Base-by-base conservation (phyloP, 225 moss, liverwort and hornwort genomes). In the Pleurozium schreberi region DNA sequence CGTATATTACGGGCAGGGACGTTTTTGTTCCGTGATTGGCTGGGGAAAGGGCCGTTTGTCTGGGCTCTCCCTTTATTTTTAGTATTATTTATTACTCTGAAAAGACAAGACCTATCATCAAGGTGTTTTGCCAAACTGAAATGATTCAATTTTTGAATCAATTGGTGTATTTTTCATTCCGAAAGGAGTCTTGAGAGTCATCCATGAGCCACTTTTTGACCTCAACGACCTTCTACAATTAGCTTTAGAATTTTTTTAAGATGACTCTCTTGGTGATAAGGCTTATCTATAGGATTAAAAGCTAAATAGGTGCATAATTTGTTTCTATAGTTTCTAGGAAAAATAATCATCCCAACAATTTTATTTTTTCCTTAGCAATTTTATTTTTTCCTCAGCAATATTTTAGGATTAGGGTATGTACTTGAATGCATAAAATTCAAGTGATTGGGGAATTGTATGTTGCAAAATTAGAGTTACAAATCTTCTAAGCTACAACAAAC, bases 301-400 rank as follows among this genome's bases (percentile, higher is more conserved):
- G 75, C 31, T 47, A 30, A 47, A 47, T 12, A 33, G 50, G 75
- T 33, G 4, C 3, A 75, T 50, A 21, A 13, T 8, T 52, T 52
- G 13, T 34, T 50, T 49, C 8, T 13, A 8, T 34, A 21, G 19
- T 12, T 34, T 21, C 0, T 3, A 0, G 1, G 0, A 22, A 78
- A 57, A 8, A 26, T 10, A 26, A 17, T 79, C n/a, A 57, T 7
- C 0, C 17, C 27, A 27, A n/a, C n/a, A n/a, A n/a, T n/a, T n/a
- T n/a, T 3, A 57, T 0, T 27, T 10, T 57, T 38, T n/a, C 11
- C 0, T n/a, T 0, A 6, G 1, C 3, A 57, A 27, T 1, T n/a
- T n/a, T 3, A 57, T 0, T 27, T 10, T 57, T 38, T n/a, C 11
- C 0, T n/a, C 0, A 6, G 1, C 3, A 57, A 27, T 1, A 16